Evolutionary conservation across 1,139 yeast species (phyloP).

Genomic region (Kluyveromyces sp.): DNA sequence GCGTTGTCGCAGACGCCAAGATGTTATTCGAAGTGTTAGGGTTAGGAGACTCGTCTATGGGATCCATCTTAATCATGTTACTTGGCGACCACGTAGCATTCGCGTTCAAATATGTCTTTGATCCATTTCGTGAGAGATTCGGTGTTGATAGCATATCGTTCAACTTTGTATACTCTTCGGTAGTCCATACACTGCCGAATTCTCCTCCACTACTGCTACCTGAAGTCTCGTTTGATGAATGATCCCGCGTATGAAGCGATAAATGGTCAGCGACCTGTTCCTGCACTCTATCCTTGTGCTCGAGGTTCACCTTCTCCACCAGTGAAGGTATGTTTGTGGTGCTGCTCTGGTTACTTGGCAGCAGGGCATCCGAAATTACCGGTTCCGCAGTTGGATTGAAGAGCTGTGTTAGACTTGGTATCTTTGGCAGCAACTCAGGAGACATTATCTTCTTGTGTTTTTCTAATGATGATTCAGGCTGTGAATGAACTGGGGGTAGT

Average conservation of each 20-base stretch:
- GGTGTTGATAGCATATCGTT: constrained; percentile 41
- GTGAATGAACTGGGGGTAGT: not conserved
- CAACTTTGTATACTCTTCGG: constrained; percentile 52
- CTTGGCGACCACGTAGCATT: constrained; percentile 1
- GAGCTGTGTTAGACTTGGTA: constrained; percentile 11
- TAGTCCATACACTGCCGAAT: constrained; percentile 28
- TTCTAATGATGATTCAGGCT: not conserved
- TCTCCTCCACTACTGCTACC: constrained; percentile 1
- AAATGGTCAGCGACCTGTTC: constrained; percentile 4
- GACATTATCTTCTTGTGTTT: not conserved
- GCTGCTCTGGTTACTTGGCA: constrained; percentile 4
- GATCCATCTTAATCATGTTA: constrained; percentile 2
- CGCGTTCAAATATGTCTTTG: constrained; percentile 1
- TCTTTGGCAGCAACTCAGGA: constrained; percentile 5
- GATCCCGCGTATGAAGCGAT: too few species aligned
- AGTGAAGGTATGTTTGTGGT: not conserved
- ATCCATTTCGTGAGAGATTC: not conserved
- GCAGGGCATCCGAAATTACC: not conserved
- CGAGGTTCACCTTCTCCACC: not conserved
- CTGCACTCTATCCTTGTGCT: not conserved
- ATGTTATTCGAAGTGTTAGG: not conserved
- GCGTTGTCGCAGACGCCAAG: too few species aligned
- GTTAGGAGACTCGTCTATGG: not conserved
- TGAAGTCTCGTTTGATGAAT: not conserved
- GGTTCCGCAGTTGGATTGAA: constrained; percentile 7